Evolutionary conservation across 1,139 yeast species (phyloP).

Genomic region (Candida tropicalis): DNA sequence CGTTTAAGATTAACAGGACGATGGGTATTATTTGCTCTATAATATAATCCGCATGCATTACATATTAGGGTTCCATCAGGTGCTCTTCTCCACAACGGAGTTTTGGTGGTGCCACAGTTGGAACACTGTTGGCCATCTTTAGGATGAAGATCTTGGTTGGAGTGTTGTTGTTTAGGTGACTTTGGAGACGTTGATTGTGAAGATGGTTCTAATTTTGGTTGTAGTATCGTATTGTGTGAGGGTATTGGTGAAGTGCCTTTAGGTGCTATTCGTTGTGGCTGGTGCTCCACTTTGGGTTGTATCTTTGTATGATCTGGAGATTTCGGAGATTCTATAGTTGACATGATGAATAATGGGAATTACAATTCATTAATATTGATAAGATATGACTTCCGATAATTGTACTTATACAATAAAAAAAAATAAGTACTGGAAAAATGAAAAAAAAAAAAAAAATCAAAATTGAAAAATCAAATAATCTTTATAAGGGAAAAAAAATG

Average conservation of each 20-base stretch:
- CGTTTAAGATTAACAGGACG: slow-evolving; percentile 65
- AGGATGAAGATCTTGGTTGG: slow-evolving; percentile 3
- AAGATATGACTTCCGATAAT: too few relatives aligned
- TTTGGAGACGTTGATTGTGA: not conserved
- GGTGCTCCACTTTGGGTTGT: not conserved
- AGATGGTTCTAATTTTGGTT: not conserved
- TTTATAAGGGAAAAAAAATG: too few relatives aligned
- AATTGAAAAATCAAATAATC: too few relatives aligned
- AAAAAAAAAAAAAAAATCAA: too few relatives aligned
- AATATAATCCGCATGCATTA: slow-evolving; percentile 71
- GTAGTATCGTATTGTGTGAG: not conserved
- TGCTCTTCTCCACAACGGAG: slow-evolving; percentile 72
- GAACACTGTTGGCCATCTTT: slow-evolving; percentile 54
- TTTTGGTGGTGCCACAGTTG: slow-evolving; percentile 68
- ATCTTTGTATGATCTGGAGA: not conserved
- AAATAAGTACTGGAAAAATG: too few relatives aligned
- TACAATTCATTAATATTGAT: not conserved
- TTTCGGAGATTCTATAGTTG: not conserved
- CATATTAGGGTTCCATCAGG: slow-evolving; percentile 68
- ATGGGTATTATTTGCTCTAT: slow-evolving; percentile 55
- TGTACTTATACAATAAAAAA: not conserved
- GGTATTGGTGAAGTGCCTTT: not conserved
- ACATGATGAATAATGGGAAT: not conserved
- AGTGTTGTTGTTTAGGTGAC: not conserved
- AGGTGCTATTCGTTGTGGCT: not conserved